Percentiles rank a stretch among this genome's conserved stretches.
Evolutionary conservation across 768 basidiomycete species (phyloP).

Genomic region (Serpula lacrymans): DNA sequence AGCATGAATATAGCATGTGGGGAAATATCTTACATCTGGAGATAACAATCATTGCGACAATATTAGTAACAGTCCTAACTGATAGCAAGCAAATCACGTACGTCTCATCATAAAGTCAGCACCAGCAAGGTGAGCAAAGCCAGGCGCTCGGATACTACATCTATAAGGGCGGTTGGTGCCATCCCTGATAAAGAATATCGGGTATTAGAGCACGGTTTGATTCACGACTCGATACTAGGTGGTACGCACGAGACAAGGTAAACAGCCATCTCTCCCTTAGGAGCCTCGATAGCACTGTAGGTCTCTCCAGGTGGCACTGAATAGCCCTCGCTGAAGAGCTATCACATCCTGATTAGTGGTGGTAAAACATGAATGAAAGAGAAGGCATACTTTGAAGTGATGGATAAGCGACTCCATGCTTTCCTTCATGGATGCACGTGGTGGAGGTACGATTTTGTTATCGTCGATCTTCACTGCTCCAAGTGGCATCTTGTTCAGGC

Average conservation of each 20-base stretch:
- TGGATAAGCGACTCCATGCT: constrained; percentile 98
- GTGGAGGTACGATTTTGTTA: constrained; percentile 95
- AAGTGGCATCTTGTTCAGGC: constrained; percentile 94
- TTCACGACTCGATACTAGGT: neutral
- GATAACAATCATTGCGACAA: constrained; percentile 35
- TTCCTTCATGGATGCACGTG: constrained; percentile 98
- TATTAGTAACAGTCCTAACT: constrained; percentile 2
- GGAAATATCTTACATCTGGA: constrained; percentile 34
- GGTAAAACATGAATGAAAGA: neutral
- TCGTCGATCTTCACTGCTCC: constrained; percentile 95
- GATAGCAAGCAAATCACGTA: constrained; percentile 35
- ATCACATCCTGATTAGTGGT: constrained; percentile 7
- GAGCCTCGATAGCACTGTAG: constrained; percentile 96
- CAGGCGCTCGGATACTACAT: constrained; percentile 96
- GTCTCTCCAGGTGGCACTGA: constrained; percentile 96
- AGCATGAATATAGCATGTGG: neutral
- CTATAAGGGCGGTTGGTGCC: constrained; percentile 95
- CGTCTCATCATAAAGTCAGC: constrained; percentile 98
- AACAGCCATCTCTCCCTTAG: constrained; percentile 98
- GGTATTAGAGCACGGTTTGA: neutral
- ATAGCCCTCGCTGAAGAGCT: constrained; percentile 96
- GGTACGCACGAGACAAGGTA: constrained; percentile 87
- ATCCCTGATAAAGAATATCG: constrained; percentile 56
- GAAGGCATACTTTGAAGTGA: constrained; percentile 79
- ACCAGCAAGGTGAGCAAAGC: constrained; percentile 93